Evolutionary conservation across 306 rosid species (phyloP).

Genomic region (Fragaria nilgerrensis): DNA sequence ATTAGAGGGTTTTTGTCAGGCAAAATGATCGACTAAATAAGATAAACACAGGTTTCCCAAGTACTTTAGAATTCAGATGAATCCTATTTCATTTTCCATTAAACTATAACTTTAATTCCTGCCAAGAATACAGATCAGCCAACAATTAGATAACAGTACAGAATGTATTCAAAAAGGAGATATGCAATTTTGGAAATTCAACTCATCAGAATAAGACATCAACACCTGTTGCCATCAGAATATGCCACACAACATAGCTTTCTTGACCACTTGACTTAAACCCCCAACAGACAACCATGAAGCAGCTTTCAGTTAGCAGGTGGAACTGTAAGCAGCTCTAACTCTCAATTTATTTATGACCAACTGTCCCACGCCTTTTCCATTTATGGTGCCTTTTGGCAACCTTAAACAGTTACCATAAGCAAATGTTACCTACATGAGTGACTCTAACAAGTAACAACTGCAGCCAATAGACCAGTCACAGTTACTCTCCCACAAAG

Average conservation of each 20-base stretch:
- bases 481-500: not conserved
- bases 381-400: not conserved
- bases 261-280: not conserved
- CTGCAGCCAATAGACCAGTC: not conserved
- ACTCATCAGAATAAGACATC: not conserved
- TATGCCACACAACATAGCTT: not conserved
- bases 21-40: not conserved
- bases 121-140: conserved; percentile 27
- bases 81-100: conserved; percentile 4
- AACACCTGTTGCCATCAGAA: not conserved
- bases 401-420: not conserved
- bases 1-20: not conserved
- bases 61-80: not conserved
- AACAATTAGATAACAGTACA: not conserved
- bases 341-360: not conserved
- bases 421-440: not conserved
- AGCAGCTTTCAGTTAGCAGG: not conserved
- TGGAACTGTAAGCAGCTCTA: not conserved
- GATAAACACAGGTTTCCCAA: not conserved
- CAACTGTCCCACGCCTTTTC: not conserved
- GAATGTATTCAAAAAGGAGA: not conserved
- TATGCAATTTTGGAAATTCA: not conserved
- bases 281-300: not conserved
- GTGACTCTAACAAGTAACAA: too few species aligned
- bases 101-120: conserved; percentile 49